Evolutionary conservation across 73 alveolate species (phyloP), one percentile per base, ranked within the genome.

Genomic region (Paraurostyla sp.): DNA sequence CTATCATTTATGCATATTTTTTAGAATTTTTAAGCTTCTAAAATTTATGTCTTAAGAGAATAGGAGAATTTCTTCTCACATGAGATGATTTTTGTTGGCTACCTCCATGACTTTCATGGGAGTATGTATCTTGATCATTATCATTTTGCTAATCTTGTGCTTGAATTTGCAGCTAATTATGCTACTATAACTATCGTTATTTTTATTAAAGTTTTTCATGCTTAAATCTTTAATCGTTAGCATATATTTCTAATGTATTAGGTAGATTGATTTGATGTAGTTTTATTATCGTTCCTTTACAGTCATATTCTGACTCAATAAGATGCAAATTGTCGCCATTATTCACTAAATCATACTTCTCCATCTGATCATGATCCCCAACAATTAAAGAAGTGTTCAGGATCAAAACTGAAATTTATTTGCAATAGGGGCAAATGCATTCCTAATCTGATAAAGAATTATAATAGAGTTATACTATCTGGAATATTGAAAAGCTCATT

Each of bases 1-100:
- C 18, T 11, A 65, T 23, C 82, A 65, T 38, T 38, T 65, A 40
- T 20, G 82, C 82, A 65, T 65, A 65, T 65, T 65, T 65, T 38
- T 38, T 65, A 9, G 38, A 35, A 6, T 36, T 30, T 23, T 65
- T 65, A 15, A 65, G 58, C 41, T 65, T 65, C 36, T 65, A 22
- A 40, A 65, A 65, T 40, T 65, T 65, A 65, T 65, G 82, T 30
- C 41, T 65, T 38, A 65, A 65, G 15, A 65, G 6, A 30, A 65
- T 40, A 38, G 35, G 56, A n/a, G n/a, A n/a, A n/a, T n/a, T n/a
- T n/a, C n/a, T n/a, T n/a, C n/a, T n/a, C n/a, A n/a, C n/a, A n/a
- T n/a, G n/a, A n/a, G n/a, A n/a, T n/a, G n/a, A n/a, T n/a, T n/a
- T n/a, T n/a, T n/a, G n/a, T n/a, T n/a, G n/a, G n/a, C n/a, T n/a